Base-by-base conservation (phyloP, 768 basidiomycete species). In the Tephrocybe rancida region DNA sequence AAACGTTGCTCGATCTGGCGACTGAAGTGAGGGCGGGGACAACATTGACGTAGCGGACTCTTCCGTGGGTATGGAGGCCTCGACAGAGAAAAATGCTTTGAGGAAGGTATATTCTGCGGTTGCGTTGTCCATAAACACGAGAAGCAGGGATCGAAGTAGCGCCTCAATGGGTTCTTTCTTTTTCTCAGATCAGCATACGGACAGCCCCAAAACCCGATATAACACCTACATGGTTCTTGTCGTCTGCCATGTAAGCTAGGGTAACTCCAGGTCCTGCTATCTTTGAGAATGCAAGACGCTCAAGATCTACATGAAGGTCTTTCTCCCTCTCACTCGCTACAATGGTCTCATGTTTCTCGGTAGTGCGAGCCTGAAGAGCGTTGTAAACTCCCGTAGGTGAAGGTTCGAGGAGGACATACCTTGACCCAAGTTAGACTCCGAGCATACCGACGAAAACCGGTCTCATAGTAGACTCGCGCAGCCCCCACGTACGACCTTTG, bases 101-200 rank as follows among this genome's bases (percentile, higher is more conserved):
- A 97, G 71, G 63, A 98, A 98, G 1, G 86, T 78, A 70, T 95
- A 96, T 71, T 98, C 96, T 25, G 94, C 84, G 1, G 90, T 90
- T 3, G 92, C 88, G 64, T 99, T 98, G 73, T 98, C 95, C 82
- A 96, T 86, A 55, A 98, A 83, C 48, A 97, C 95, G 47, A 98
- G 75, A 44, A 94, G 73, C 22, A 93, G 73, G 0, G 95, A 96
- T 22, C 96, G 86, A 57, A 93, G 78, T 21, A 98, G 74, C 0
- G 87, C 87, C 73, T 98, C 97, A 1, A 88, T 68, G 0, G 89
- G 83, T 60, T 90, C 88, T 84, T 83, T 91, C 95, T 89, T 68
- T 44, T 34, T 58, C 27, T 39, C 16, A 61, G 51, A 46, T 65
- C 52, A 59, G 48, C 48, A 9, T 38, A 37, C 14, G 11, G 16